Percentiles rank a stretch among this genome's conserved stretches.
Evolutionary conservation across 768 basidiomycete genomes (phyloP).

Genomic region (Tylopilus intermedius): DNA sequence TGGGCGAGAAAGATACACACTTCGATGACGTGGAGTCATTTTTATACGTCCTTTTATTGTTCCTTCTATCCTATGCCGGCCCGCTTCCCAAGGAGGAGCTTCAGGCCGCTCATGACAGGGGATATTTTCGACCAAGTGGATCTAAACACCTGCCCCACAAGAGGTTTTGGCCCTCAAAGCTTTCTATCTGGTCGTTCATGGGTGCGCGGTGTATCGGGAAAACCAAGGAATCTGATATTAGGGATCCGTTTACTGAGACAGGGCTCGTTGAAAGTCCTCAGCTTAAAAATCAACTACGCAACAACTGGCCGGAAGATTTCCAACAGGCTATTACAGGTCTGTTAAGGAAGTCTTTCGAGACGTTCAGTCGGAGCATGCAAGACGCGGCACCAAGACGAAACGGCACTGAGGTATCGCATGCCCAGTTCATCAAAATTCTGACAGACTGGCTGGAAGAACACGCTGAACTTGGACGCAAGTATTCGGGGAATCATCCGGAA

Average conservation of each 20-base stretch:
- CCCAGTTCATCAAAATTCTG: not conserved
- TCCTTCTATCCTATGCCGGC: conserved; percentile 1
- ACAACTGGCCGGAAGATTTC: not conserved
- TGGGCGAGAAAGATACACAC: not conserved
- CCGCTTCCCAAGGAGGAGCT: not conserved
- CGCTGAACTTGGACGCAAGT: not conserved
- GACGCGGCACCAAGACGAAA: too few species aligned
- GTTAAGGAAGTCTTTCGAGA: not conserved
- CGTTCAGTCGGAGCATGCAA: not conserved
- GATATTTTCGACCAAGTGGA: conserved; percentile 3
- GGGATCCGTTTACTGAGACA: too few species aligned
- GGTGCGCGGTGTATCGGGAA: too few species aligned
- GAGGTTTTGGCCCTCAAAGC: conserved; percentile 5
- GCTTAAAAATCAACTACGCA: not conserved
- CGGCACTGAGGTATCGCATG: not conserved
- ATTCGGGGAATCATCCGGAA: not conserved
- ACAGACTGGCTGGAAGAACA: not conserved
- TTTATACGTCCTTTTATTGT: not conserved
- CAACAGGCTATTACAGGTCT: not conserved
- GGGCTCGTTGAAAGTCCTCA: too few species aligned
- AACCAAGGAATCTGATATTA: too few species aligned
- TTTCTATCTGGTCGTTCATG: not conserved
- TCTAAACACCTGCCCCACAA: conserved; percentile 5
- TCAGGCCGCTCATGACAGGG: not conserved
- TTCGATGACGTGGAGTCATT: conserved; percentile 16